Evolutionary conservation across 768 basidiomycete species (phyloP).

Genomic region (Termitomyces sp.): DNA sequence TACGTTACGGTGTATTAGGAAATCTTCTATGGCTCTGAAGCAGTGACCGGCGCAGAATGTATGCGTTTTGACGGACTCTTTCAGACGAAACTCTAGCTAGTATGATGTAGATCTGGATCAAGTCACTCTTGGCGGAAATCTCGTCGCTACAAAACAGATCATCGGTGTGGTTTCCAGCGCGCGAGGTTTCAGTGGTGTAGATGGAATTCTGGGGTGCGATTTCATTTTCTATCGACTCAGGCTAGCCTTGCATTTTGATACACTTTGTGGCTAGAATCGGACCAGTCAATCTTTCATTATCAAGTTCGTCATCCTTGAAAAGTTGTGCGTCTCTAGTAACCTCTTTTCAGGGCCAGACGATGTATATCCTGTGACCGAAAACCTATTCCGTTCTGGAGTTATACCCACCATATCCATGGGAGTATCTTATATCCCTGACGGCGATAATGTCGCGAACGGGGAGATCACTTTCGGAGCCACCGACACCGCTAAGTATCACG

Average conservation of each 20-base stretch:
- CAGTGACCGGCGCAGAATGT: conserved; percentile 50
- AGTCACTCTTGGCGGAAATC: conserved; percentile 33
- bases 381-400: conserved; percentile 39
- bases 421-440: conserved; percentile 46
- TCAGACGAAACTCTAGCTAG: neutral
- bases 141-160: conserved; percentile 40
- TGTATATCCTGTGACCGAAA: conserved; percentile 56
- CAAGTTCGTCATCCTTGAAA: neutral
- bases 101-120: conserved; percentile 34
- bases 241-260: neutral
- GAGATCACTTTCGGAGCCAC: conserved; percentile 50
- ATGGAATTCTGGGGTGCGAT: conserved; percentile 46
- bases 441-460: conserved; percentile 33
- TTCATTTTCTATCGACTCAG: neutral
- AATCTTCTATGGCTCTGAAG: conserved; percentile 50
- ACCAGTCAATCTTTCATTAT: conserved; percentile 35
- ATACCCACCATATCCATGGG: conserved; percentile 42
- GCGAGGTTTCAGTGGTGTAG: conserved; percentile 38
- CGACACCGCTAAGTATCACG: conserved; percentile 40
- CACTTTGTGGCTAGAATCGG: conserved; percentile 32
- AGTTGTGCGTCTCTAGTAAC: neutral
- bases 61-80: conserved; percentile 11
- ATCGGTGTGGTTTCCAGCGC: conserved; percentile 41
- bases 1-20: conserved; percentile 22
- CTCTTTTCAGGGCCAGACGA: conserved; percentile 25